Evolutionary conservation across 1,284 basidiomycete genomes (phyloP).

Genomic region (Sparassis latifolia): DNA sequence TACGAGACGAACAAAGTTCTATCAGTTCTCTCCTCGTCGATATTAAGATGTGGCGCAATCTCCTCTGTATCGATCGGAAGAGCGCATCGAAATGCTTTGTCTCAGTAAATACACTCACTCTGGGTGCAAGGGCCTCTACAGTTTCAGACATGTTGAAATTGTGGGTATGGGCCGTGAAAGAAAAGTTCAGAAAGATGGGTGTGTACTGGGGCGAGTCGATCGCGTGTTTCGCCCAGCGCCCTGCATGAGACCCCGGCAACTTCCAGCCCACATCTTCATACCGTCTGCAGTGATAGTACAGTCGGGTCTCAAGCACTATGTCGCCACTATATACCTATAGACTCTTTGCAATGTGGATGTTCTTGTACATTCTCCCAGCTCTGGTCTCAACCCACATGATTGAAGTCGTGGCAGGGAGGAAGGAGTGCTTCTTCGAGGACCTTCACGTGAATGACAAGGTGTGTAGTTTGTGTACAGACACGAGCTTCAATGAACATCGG

Average conservation of each 20-base stretch:
- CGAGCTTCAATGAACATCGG: conserved; percentile 2
- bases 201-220: conserved; percentile 13
- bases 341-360: conserved; percentile 2
- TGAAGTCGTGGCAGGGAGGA: conserved; percentile 69
- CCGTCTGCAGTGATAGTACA: background rate
- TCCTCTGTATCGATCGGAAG: conserved; percentile 22
- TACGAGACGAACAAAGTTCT: conserved; percentile 23
- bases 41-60: conserved; percentile 13
- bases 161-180: conserved; percentile 16
- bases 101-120: conserved; percentile 39
- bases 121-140: conserved; percentile 54
- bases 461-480: background rate
- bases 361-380: conserved; percentile 37
- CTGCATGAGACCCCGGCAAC: conserved; percentile 11
- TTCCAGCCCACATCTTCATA: too few relatives aligned
- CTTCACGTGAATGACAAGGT: conserved; percentile 94
- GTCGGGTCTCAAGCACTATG: conserved; percentile 26
- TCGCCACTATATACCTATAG: conserved; percentile 30
- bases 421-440: conserved; percentile 98
- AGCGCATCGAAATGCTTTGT: conserved; percentile 7
- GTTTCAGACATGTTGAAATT: conserved; percentile 49
- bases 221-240: conserved; percentile 18
- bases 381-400: conserved; percentile 60
- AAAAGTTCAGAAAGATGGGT: conserved; percentile 28
- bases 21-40: conserved; percentile 9